Conservation (phyloP, 2,329 filamentous ascomycete species). For the Calonectria ilicicola region DNA sequence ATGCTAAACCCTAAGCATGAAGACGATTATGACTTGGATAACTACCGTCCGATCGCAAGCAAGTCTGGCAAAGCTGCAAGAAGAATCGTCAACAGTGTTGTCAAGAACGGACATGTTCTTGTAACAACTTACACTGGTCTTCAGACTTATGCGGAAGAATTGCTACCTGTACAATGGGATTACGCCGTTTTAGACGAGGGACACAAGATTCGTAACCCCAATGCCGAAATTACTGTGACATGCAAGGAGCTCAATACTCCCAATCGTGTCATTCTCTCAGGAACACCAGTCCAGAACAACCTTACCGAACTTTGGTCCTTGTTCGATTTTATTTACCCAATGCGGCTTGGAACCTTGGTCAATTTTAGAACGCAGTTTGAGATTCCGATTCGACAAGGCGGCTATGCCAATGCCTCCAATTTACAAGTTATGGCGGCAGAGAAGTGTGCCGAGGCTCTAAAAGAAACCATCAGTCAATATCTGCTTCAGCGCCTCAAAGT, state of each 20-base stretch:
- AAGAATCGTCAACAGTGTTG: conserved; percentile 84
- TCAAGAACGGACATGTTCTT: conserved; percentile 88
- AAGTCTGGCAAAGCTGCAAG: conserved; percentile 71
- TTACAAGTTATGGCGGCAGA: conserved; percentile 94
- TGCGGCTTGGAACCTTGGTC: conserved; percentile 91
- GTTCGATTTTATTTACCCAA: conserved; percentile 97
- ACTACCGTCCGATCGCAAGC: conserved; percentile 49
- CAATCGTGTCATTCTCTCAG: conserved; percentile 92
- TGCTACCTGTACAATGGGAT: conserved; percentile 89
- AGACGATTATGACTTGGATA: conserved; percentile 63
- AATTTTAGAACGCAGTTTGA: conserved; percentile 94
- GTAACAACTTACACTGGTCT: conserved; percentile 96
- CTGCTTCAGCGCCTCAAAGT: conserved; percentile 92
- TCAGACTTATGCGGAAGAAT: conserved; percentile 87
- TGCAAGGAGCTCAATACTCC: conserved; percentile 94
- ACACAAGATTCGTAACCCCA: conserved; percentile 97
- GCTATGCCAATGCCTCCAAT: conserved; percentile 95
- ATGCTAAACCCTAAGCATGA: conserved; percentile 87
- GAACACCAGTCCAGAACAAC: conserved; percentile 98
- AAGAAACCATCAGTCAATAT: conserved; percentile 94
- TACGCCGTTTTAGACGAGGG: conserved; percentile 97
- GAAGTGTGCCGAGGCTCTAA: conserved; percentile 92
- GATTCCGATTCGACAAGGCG: conserved; percentile 91
- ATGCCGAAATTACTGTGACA: conserved; percentile 92
- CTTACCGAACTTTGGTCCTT: conserved; percentile 95